Evolutionary conservation across 805 yeast species (phyloP), one percentile per base, ranked within the genome.

Genomic region (Huiozyma sinensis): DNA sequence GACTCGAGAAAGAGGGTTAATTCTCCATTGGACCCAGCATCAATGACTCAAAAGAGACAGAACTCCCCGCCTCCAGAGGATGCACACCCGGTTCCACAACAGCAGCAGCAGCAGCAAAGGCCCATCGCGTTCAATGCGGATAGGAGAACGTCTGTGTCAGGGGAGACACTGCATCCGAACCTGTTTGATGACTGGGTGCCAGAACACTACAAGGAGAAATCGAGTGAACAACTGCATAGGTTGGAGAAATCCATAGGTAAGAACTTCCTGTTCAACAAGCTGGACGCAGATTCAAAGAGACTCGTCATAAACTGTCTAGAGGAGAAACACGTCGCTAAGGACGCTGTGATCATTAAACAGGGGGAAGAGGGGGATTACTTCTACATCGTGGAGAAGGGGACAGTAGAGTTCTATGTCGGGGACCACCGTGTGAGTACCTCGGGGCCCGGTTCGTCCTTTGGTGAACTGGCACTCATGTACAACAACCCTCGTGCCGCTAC

Each of bases 401-500:
- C 72, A 1, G 96, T 92, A 45, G 90, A 86, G 49, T 89, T 79
- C 56, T 74, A 72, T 53, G 89, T 83, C 31, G 77, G 86, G 60
- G 66, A 61, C 24, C 61, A 73, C 38, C 75, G 78, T 56, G 90
- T 88, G 34, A 81, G 76, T 58, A 70, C 83, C 1, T 74, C 85
- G n/a, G 82, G 85, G 7, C 79, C 86, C 35, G 97, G 97, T 6
- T 77, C 95, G 5, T 81, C 90, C 38, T 92, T 92, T 65, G 98
- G 98, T 60, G 98, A 92, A 65, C 74, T 92, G 57, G 98, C 98
- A 3, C 73, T 92, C 55, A 88, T 92, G 95, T 90, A 92, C 69
- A 90, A 92, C 64, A 80, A 96, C 13, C 97, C 97, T 49, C 80
- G 98, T 66, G 97, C 97, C 6, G 97, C 97, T 7, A 87, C 97